Conservation (phyloP, 208 protist species). For the Porcisia deanei region DNA sequence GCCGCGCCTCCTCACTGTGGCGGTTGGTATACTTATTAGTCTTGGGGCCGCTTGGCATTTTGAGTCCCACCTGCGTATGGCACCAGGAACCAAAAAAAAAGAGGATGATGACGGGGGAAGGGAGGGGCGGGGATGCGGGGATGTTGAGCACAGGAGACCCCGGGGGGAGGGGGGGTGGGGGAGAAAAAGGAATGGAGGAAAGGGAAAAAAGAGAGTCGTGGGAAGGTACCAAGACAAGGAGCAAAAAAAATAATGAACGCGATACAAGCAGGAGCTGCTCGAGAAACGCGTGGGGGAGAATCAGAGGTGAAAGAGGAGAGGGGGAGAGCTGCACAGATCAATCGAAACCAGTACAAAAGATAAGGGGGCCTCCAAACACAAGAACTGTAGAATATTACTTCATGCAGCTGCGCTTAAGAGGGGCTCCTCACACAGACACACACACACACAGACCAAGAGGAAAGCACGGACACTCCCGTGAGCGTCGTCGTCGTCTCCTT, state of each 20-base stretch:
- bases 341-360: not conserved
- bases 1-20: slow-evolving; percentile 80
- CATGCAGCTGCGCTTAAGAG: no score
- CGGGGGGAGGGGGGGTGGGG: not conserved
- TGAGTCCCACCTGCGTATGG: not conserved
- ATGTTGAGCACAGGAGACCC: not conserved
- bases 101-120: not conserved
- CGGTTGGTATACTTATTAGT: slow-evolving; percentile 86
- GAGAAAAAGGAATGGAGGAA: not conserved
- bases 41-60: slow-evolving; percentile 88
- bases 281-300: not conserved
- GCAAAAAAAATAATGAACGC: not conserved
- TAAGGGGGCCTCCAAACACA: no score
- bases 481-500: not conserved
- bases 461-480: no score
- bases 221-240: not conserved
- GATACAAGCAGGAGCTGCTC: not conserved
- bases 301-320: not conserved
- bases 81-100: not conserved
- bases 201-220: not conserved
- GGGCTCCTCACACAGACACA: no score
- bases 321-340: not conserved
- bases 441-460: no score
- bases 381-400: no score
- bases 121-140: not conserved